Evolutionary conservation across 2,329 filamentous ascomycete genomes (phyloP).

Genomic region (Ceratocystis smalleyi): DNA sequence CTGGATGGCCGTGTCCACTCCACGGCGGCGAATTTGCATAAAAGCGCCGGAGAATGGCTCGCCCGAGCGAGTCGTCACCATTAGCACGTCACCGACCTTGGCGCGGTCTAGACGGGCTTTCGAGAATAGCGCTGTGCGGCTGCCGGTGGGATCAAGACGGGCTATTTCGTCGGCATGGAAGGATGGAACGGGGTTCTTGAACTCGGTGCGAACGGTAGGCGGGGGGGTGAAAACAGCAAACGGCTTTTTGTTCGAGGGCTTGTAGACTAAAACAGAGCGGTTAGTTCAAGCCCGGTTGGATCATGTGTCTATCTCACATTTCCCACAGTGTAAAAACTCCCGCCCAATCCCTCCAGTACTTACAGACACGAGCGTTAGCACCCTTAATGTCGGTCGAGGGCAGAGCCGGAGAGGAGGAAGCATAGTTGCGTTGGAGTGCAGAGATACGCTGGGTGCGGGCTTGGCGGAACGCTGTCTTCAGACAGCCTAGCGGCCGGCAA

Average conservation of each 20-base stretch:
- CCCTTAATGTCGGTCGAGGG: slow-evolving; percentile 24
- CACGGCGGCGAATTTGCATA: slow-evolving; percentile 72
- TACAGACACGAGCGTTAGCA: slow-evolving; percentile 21
- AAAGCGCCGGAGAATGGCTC: slow-evolving; percentile 86
- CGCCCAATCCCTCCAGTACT: slow-evolving; percentile 11
- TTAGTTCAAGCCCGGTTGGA: not conserved
- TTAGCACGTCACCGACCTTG: slow-evolving; percentile 76
- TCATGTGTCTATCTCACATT: too few species aligned
- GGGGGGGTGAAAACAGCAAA: slow-evolving; percentile 19
- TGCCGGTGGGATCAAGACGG: slow-evolving; percentile 68
- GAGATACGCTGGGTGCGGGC: slow-evolving; percentile 33
- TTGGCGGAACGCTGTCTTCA: slow-evolving; percentile 49
- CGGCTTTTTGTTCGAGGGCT: slow-evolving; percentile 17
- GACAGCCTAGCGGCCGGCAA: slow-evolving; percentile 54
- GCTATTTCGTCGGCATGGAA: slow-evolving; percentile 55
- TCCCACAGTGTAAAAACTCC: not conserved
- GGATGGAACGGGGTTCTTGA: slow-evolving; percentile 45
- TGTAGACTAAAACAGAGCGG: slow-evolving; percentile 9
- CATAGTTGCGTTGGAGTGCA: slow-evolving; percentile 16
- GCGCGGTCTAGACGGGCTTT: slow-evolving; percentile 62
- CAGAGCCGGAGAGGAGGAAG: slow-evolving; percentile 20
- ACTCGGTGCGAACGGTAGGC: slow-evolving; percentile 25
- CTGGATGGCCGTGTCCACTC: slow-evolving; percentile 75
- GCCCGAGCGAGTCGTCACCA: slow-evolving; percentile 62
- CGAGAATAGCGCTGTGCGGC: slow-evolving; percentile 67